phyloP scores from a whole-genome alignment of 768 basidiomycete genomes.

The Candolleomyces aberdarensis region DNA sequence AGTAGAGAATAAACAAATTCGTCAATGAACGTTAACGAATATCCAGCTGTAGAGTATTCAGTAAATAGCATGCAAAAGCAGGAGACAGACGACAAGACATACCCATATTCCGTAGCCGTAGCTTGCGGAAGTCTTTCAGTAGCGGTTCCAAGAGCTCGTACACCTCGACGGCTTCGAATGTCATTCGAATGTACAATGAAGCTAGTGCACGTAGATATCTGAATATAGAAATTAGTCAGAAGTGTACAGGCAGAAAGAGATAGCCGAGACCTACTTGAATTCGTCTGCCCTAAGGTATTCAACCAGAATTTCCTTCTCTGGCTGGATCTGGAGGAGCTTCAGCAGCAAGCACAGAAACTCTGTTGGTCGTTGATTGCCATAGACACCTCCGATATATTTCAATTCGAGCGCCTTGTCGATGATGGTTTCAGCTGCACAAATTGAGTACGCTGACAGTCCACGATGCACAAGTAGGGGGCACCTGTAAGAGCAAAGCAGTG shows the following conservation, averaged over 20 bases:
- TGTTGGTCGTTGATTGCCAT: slow-evolving; percentile 92
- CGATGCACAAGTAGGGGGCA: slow-evolving; percentile 25
- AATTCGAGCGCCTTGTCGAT: slow-evolving; percentile 92
- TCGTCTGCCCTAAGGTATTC: slow-evolving; percentile 96
- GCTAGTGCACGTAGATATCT: slow-evolving; percentile 95
- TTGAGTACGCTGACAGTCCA: not conserved
- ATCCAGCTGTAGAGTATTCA: slow-evolving; percentile 59
- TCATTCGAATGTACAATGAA: slow-evolving; percentile 92
- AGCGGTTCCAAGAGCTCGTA: slow-evolving; percentile 93
- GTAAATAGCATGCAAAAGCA: slow-evolving; percentile 1
- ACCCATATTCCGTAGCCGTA: slow-evolving; percentile 82
- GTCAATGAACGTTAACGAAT: slow-evolving; percentile 83
- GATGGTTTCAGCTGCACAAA: slow-evolving; percentile 71
- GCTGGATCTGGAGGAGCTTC: slow-evolving; percentile 95
- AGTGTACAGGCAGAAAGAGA: not conserved
- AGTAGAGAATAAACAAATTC: slow-evolving; percentile 86
- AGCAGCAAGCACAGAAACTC: slow-evolving; percentile 90
- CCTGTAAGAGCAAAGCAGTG: slow-evolving; percentile 97
- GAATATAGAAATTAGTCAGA: slow-evolving; percentile 3
- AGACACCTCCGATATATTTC: slow-evolving; percentile 86
- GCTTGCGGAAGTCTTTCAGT: slow-evolving; percentile 89
- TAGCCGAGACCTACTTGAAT: slow-evolving; percentile 77
- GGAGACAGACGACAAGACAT: slow-evolving; percentile 20
- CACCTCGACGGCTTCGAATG: slow-evolving; percentile 85
- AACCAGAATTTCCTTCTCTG: slow-evolving; percentile 94